Percentiles rank a stretch among this genome's conserved stretches.
phyloP scores from a whole-genome alignment of 305 asterid genomes.

The Plantago coronopus region DNA sequence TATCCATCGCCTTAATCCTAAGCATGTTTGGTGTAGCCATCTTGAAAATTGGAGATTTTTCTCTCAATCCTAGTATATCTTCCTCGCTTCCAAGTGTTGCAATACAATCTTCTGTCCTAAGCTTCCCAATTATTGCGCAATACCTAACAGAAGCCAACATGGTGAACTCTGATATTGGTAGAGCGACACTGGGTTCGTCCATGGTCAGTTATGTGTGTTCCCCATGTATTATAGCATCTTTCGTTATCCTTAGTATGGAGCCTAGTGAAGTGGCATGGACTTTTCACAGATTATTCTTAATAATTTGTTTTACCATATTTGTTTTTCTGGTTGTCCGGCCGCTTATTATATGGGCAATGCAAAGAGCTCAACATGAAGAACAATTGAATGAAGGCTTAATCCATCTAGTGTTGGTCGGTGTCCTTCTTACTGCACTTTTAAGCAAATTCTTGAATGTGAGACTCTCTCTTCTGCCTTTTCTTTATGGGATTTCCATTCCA shows the following conservation, averaged over 20 bases:
- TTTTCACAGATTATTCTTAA: conserved; percentile 22
- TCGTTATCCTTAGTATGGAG: conserved; percentile 23
- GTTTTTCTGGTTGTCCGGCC: conserved; percentile 46
- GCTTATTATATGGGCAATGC: conserved; percentile 48
- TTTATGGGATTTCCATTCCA: conserved; percentile 69
- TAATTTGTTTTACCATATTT: conserved; percentile 33
- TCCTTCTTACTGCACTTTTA: conserved; percentile 42
- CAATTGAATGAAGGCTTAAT: conserved; percentile 43
- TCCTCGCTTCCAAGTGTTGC: too few relatives aligned
- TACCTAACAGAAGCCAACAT: conserved; percentile 72
- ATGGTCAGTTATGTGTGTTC: conserved; percentile 45
- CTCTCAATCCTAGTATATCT: too few relatives aligned
- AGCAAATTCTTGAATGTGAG: conserved; percentile 50
- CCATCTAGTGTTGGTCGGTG: conserved; percentile 35
- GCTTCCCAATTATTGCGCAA: conserved; percentile 67
- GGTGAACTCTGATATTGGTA: conserved; percentile 85
- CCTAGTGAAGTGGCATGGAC: conserved; percentile 34
- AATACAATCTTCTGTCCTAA: too few relatives aligned
- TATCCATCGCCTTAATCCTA: too few relatives aligned
- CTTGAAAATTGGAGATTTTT: too few relatives aligned
- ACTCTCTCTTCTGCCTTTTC: conserved; percentile 61
- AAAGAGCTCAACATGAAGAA: conserved; percentile 64
- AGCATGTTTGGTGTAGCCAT: too few relatives aligned
- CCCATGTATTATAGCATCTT: conserved; percentile 29
- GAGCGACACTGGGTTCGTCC: conserved; percentile 65